Conservation (phyloP, 371 early-diverging fungal genomes). For the Mucor indicus region DNA sequence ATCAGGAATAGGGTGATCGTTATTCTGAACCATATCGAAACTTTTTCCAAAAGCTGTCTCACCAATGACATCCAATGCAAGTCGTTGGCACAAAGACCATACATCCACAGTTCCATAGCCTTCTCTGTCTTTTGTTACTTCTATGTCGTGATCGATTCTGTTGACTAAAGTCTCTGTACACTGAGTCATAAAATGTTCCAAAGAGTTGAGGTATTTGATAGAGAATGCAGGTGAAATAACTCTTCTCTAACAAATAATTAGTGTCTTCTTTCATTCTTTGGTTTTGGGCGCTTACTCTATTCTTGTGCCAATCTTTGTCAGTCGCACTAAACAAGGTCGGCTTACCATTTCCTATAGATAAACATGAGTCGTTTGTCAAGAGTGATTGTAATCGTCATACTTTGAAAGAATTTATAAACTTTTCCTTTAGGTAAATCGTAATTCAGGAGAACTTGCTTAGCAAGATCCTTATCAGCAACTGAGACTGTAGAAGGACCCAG, state of each 20-base stretch:
- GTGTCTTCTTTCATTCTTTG: no score
- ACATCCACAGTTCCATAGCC: constrained; percentile 24
- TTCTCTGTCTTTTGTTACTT: background rate
- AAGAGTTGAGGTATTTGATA: constrained; percentile 31
- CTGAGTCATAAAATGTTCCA: constrained; percentile 31
- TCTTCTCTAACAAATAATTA: constrained; percentile 24
- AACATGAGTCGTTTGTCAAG: no score
- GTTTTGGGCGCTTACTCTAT: constrained; percentile 24
- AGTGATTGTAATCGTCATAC: no score
- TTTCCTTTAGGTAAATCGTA: constrained; percentile 16
- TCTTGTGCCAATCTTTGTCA: constrained; percentile 29
- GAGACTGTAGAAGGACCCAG: constrained; percentile 7
- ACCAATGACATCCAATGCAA: constrained; percentile 50
- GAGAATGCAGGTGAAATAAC: constrained; percentile 46
- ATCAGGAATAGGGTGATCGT: constrained; percentile 32
- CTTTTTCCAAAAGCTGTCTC: constrained; percentile 47
- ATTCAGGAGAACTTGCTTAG: constrained; percentile 10
- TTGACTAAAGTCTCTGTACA: constrained; percentile 15
- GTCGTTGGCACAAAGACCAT: constrained; percentile 33
- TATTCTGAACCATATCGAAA: constrained; percentile 44
- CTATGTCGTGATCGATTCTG: constrained; percentile 17
- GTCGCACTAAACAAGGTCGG: constrained; percentile 27
- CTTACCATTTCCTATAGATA: constrained; percentile 7
- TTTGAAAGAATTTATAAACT: constrained; percentile 9
- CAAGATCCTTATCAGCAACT: constrained; percentile 18